Evolutionary conservation across 768 basidiomycete genomes (phyloP), one percentile per base, ranked within the genome.

Genomic region (Boletus rubescentipes): DNA sequence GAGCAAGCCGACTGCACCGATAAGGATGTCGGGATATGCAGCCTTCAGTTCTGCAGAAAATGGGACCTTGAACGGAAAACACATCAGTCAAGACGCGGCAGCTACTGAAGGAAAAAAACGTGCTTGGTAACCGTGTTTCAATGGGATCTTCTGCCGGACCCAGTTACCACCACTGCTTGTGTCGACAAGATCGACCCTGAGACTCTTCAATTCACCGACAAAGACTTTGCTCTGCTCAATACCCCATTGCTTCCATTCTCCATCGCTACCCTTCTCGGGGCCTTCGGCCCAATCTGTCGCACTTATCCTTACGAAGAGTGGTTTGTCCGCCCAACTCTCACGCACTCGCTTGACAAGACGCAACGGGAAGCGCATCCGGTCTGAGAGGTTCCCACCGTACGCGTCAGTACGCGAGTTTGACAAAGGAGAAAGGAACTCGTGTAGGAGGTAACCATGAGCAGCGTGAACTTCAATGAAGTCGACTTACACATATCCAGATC

Each of bases 111-210:
- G n/a, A n/a, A 26, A 49, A 12, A 36, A 23, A 53, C 68, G 39
- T 53, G 80, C 85, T 75, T 89, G 87, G 68, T 85, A 88, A 8
- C 82, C 85, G 21, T 81, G 83, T 9, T 58, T 9, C 67, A 56
- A 36, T 1, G 71, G 46, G 47, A 92, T 86, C 60, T 84, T 78
- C 67, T 89, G 85, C 47, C 76, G 60, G 4, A 57, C 66, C 74
- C 80, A 86, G 60, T 86, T 85, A 4, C 88, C 88, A 14, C 87
- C 90, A 3, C 78, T 77, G 37, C 80, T 84, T 44, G 79, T 78
- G 67, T 95, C 89, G 46, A 95, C 67, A n/a, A 95, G 72, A 64
- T 93, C 91, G 12, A 92, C 77, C 9, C 86, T 88, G 5, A 83
- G 58, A 50, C 81, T 75, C 61, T 79, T 67, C 61, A 92, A 66